Percentiles rank a stretch among this genome's conserved stretches.
Evolutionary conservation across 345 rosid species (phyloP).

Genomic region (Lumnitzera racemosa): DNA sequence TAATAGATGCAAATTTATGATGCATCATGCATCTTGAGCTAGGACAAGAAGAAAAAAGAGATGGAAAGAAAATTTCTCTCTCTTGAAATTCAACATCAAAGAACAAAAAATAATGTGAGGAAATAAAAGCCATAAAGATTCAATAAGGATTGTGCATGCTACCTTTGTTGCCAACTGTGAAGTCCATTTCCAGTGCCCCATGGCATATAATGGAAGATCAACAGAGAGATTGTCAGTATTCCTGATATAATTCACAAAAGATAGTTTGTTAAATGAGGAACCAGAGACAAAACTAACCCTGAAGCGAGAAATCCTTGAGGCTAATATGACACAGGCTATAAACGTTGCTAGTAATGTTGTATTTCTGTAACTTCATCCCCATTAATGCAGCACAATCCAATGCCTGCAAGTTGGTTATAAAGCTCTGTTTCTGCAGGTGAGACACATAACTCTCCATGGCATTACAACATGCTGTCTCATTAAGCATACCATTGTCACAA

Average conservation of each 20-base stretch:
- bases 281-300: slow-evolving; percentile 45
- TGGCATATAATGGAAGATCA: not conserved
- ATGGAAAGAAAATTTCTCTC: too few species aligned
- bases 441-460: slow-evolving; percentile 81
- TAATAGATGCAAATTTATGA: too few species aligned
- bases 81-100: not conserved
- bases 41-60: too few species aligned
- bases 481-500: slow-evolving; percentile 47
- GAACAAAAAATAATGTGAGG: not conserved
- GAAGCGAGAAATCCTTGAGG: slow-evolving; percentile 96
- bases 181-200: slow-evolving; percentile 10
- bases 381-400: slow-evolving; percentile 76
- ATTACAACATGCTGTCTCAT: slow-evolving; percentile 57
- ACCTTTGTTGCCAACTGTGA: slow-evolving; percentile 72
- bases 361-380: slow-evolving; percentile 57
- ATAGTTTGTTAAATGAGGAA: not conserved
- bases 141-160: not conserved
- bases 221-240: slow-evolving; percentile 10
- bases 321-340: slow-evolving; percentile 75
- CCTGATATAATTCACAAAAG: slow-evolving; percentile 4
- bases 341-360: slow-evolving; percentile 57
- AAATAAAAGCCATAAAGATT: not conserved
- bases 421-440: slow-evolving; percentile 91
- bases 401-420: slow-evolving; percentile 91
- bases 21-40: too few species aligned